A percentile compares a stretch with the other conserved stretches of the same genome.
Evolutionary conservation across 768 basidiomycete species (phyloP).

Genomic region (Lentinus brumalis): DNA sequence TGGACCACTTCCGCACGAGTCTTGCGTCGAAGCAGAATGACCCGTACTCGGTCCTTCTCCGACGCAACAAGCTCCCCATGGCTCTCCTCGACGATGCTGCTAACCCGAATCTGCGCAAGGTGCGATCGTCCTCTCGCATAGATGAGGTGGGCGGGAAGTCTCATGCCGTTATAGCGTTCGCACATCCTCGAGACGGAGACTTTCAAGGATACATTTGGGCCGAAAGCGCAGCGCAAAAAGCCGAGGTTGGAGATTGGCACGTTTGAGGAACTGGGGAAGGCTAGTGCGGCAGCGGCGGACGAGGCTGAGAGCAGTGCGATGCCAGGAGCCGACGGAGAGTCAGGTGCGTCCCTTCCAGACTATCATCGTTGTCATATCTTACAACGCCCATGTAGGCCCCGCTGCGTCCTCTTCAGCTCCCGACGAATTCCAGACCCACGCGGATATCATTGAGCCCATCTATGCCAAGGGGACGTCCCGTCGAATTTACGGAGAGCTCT

Average conservation of each 20-base stretch:
- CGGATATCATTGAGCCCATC: conserved; percentile 85
- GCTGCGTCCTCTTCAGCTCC: conserved; percentile 44
- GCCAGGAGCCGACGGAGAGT: conserved; percentile 39
- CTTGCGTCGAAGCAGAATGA: conserved; percentile 84
- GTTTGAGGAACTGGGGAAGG: conserved; percentile 85
- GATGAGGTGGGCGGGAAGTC: not conserved
- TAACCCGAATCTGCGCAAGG: conserved; percentile 81
- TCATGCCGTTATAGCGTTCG: conserved; percentile 54
- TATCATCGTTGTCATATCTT: not conserved
- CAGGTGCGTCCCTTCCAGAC: conserved; percentile 40
- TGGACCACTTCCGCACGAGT: conserved; percentile 95
- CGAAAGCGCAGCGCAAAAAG: conserved; percentile 91
- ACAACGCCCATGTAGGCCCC: conserved; percentile 38
- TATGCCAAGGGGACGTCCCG: conserved; percentile 94
- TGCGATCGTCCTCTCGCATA: conserved; percentile 23
- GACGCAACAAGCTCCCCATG: conserved; percentile 97
- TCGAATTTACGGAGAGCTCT: conserved; percentile 96
- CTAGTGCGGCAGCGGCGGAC: conserved; percentile 56
- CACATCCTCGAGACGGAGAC: conserved; percentile 98
- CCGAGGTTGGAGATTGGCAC: conserved; percentile 86
- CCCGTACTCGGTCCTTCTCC: conserved; percentile 93
- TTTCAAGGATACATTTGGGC: conserved; percentile 92
- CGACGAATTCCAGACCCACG: conserved; percentile 62
- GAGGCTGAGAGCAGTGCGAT: conserved; percentile 48
- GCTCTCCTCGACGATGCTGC: conserved; percentile 88